These are phyloP conservation scores for Acacia confusa DNA, from an alignment of 306 rosid species.

Conservation along the genomic window DNA sequence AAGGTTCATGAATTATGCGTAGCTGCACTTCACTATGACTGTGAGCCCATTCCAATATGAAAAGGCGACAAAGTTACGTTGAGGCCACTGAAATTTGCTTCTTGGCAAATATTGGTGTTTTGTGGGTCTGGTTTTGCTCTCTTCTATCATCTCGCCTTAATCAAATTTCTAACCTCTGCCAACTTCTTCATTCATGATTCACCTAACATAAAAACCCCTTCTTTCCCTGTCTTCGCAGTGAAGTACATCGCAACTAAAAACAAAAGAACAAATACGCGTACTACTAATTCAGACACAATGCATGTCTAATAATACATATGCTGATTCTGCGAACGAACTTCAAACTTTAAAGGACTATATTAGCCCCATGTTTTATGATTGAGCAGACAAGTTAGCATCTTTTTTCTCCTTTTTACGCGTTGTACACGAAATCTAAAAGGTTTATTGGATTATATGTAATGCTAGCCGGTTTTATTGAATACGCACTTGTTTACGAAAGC, in stretches of 20 bases:
- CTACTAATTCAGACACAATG: not conserved
- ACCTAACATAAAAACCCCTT: not conserved
- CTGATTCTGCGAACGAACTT: not conserved
- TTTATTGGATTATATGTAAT: not conserved
- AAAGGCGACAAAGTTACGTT: not conserved
- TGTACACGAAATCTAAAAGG: not conserved
- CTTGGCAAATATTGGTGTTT: not conserved
- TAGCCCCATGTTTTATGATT: not conserved
- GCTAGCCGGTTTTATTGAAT: not conserved
- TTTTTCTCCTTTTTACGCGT: not conserved
- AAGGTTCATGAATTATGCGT: constrained; percentile 11
- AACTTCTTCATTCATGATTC: not conserved
- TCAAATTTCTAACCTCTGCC: not conserved
- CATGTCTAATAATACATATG: not conserved
- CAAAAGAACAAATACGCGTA: not conserved
- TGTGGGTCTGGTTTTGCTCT: not conserved
- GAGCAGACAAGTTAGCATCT: not conserved
- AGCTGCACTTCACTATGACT: constrained; percentile 17
- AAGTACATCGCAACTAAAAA: not conserved
- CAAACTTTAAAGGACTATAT: not conserved
- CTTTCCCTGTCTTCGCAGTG: not conserved
- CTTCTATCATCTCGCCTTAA: not conserved
- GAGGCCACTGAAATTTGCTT: not conserved
- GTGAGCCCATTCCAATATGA: constrained; percentile 13
- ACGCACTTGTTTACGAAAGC: not conserved